Evolutionary conservation across 257 asterid species (phyloP), one percentile per base, ranked within the genome.

Genomic region (Perilla frutescens): DNA sequence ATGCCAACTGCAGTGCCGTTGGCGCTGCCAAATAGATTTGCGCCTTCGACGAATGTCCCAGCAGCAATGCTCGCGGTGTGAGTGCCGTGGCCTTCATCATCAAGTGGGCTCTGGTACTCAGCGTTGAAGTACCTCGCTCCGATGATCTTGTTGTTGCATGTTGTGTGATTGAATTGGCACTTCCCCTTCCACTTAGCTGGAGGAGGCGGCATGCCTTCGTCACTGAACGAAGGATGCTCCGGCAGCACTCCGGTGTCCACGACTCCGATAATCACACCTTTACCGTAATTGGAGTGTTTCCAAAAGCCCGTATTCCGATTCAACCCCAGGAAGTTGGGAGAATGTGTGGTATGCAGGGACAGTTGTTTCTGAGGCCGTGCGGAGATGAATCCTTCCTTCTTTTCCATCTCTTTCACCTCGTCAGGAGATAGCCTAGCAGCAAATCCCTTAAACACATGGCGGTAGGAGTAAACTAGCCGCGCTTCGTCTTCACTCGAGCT

Each of bases 21-120:
- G 3, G 87, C 89, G 20, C 60, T 77, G 12, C 87, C 89, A 7
- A 76, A 78, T 0, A 78, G 55, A 60, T 68, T 82, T 3, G 86
- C 87, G 1, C 83, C 80, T 4, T 32, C 12, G 39, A 86, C 91
- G 8, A 77, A 75, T 44, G 40, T 74, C 5, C 91, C 91, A 0
- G 84, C 91, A 5, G 89, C 89, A 2, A 83, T 87, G 77, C 91
- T 73, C 0, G 91, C 79, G 0, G 89, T 84, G 75, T 84, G 89
- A 6, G 86, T 80, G 1, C 88, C 90, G 13, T 83, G 88, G 8
- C 84, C 83, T 6, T 14, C 32, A 0, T 36, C 59, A 13, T 82
- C 81, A 3, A 70, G 11, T 1, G 82, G 84, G 11, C 73, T 47
- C 8, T 11, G 7, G 13, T 41, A 59, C 1, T 6, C 4, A 26